Percentiles rank a stretch among this genome's conserved stretches.
Evolutionary conservation across 108 stramenopile genomes (phyloP).

Genomic region (Aurantiochytrium sp.): DNA sequence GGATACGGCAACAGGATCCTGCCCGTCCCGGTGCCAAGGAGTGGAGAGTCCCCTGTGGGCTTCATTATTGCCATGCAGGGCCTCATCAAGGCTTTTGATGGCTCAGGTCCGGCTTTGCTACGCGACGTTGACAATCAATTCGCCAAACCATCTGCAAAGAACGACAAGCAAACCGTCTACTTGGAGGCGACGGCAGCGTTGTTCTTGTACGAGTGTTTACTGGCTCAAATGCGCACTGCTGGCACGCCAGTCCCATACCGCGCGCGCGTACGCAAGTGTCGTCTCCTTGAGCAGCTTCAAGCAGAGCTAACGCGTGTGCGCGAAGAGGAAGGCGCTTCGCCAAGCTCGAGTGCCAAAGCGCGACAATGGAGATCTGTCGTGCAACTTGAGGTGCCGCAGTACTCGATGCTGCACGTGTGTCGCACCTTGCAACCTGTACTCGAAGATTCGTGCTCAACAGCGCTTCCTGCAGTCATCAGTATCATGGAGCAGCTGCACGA

Average conservation of each 20-base stretch:
- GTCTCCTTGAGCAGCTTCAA: neutral
- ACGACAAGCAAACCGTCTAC: neutral
- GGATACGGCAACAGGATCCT: neutral
- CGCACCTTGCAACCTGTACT: neutral
- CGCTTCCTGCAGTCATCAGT: neutral
- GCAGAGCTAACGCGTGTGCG: neutral
- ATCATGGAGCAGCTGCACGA: neutral
- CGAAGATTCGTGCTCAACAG: neutral
- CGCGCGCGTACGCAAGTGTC: slow-evolving; percentile 4
- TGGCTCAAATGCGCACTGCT: neutral
- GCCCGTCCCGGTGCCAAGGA: neutral
- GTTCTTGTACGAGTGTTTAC: neutral
- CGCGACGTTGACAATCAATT: neutral
- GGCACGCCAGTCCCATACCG: neutral
- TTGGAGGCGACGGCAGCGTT: neutral
- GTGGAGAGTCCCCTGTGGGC: neutral
- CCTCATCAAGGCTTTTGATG: neutral
- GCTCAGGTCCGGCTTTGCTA: neutral
- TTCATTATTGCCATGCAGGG: neutral
- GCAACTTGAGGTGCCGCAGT: neutral
- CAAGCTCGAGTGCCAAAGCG: neutral
- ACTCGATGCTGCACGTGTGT: neutral
- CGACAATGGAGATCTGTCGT: neutral
- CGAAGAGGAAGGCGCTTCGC: neutral
- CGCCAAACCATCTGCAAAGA: neutral